Evolutionary conservation across 345 rosid genomes (phyloP).

Genomic region (Dipteronia dyeriana): DNA sequence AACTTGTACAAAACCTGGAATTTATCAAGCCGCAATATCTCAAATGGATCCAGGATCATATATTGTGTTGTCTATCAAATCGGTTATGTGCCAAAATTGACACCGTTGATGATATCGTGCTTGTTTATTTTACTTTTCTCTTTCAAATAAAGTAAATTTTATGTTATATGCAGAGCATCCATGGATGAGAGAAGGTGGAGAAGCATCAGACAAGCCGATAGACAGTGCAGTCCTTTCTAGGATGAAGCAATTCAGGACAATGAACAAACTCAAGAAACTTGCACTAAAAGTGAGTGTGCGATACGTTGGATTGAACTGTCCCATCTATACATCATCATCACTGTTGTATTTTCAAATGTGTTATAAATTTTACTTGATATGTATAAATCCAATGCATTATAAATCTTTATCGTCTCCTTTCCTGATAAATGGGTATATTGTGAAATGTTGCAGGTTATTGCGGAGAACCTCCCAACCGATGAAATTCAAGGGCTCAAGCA

Average conservation of each 20-base stretch:
- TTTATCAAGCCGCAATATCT: no score
- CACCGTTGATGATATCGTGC: neutral
- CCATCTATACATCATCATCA: neutral
- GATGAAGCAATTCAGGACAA: constrained; percentile 93
- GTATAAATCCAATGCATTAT: neutral
- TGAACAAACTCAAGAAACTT: constrained; percentile 95
- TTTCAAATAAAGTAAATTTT: neutral
- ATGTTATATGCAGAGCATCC: constrained; percentile 53
- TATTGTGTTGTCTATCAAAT: neutral
- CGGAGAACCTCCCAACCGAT: constrained; percentile 73
- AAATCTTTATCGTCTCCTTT: neutral
- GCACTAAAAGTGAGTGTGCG: constrained; percentile 65
- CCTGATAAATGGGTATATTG: constrained; percentile 5
- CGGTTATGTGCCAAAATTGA: neutral
- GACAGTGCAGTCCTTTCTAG: constrained; percentile 88
- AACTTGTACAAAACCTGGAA: no score
- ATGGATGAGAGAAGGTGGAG: constrained; percentile 74
- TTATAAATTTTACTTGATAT: neutral
- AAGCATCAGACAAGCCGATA: constrained; percentile 85
- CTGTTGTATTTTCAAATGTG: neutral
- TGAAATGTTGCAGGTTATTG: constrained; percentile 60
- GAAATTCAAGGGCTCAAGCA: constrained; percentile 78
- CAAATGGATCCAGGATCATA: neutral
- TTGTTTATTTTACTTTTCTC: neutral
- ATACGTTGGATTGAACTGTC: neutral